Percentiles rank a stretch among this genome's conserved stretches.
Evolutionary conservation across 805 yeast genomes (phyloP).

Genomic region (Metschnikowia bowlesiae): DNA sequence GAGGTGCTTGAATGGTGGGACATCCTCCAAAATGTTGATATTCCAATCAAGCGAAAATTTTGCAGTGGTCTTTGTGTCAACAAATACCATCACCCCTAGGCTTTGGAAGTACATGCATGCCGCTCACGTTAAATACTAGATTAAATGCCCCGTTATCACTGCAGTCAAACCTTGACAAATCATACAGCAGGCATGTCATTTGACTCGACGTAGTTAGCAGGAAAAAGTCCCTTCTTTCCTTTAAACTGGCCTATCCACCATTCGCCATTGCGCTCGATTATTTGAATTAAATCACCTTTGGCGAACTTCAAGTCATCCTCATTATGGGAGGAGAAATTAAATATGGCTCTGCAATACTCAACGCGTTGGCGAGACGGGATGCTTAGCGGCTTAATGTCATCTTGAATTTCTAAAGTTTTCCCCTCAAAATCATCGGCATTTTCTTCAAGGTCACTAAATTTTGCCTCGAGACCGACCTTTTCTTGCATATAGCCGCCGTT

Average conservation of each 20-base stretch:
- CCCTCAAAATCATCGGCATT: background rate
- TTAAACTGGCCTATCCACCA: conserved; percentile 38
- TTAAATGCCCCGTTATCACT: background rate
- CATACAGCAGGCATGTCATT: background rate
- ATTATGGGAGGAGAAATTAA: conserved; percentile 32
- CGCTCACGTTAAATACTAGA: background rate
- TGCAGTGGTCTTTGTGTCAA: conserved; percentile 48
- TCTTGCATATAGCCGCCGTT: too few relatives aligned
- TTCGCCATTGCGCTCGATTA: conserved; percentile 27
- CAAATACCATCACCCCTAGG: conserved; percentile 15
- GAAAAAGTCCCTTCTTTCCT: conserved; percentile 30
- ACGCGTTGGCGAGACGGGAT: background rate
- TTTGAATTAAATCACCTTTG: conserved; percentile 40
- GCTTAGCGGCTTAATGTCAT: background rate
- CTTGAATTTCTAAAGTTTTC: background rate
- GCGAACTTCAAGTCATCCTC: conserved; percentile 41
- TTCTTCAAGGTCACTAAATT: too few relatives aligned
- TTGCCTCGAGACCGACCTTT: too few relatives aligned
- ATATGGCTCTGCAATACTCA: conserved; percentile 36
- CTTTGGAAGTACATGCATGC: background rate
- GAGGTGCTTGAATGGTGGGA: conserved; percentile 69
- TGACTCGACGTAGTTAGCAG: conserved; percentile 27
- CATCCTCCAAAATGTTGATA: conserved; percentile 41
- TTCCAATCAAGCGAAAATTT: conserved; percentile 53
- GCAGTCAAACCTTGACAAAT: background rate